phyloP scores from a whole-genome alignment of 176 grass and related monocot species.

The Tillandsia leiboldiana region DNA sequence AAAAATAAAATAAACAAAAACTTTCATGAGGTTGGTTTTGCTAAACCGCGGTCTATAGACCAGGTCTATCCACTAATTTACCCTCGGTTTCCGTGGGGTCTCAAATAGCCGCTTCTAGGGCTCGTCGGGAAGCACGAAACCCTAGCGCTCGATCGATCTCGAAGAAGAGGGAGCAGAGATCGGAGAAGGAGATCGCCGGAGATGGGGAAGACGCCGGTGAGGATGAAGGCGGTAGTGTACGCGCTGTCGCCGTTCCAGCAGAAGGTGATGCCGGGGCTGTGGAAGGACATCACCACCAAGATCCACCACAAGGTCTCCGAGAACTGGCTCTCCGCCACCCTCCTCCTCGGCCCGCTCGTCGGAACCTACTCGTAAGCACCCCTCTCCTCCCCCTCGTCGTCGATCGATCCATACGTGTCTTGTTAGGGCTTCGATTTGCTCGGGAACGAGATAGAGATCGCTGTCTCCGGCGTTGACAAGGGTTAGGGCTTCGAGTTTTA shows the following conservation, averaged over 20 bases:
- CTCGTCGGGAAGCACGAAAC: background rate
- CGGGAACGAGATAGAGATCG: background rate
- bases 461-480: background rate
- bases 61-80: no score
- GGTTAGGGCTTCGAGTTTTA: background rate
- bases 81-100: no score
- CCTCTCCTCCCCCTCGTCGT: background rate
- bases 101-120: background rate
- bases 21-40: no score
- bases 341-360: conserved; percentile 61
- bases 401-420: background rate
- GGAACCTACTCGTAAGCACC: conserved; percentile 71
- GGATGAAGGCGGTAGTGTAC: conserved; percentile 98
- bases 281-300: conserved; percentile 96
- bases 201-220: conserved; percentile 88
- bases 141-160: background rate
- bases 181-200: background rate
- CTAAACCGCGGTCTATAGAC: no score
- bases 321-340: conserved; percentile 94
- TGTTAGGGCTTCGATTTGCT: background rate
- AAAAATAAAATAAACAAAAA: no score
- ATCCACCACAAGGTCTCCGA: conserved; percentile 98
- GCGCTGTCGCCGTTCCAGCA: conserved; percentile 96
- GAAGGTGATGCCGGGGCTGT: conserved; percentile 94
- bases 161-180: background rate